These are phyloP conservation scores for Cyclospora cayetanensis DNA, from an alignment of 169 alveolate species.

Conservation along the genomic window DNA sequence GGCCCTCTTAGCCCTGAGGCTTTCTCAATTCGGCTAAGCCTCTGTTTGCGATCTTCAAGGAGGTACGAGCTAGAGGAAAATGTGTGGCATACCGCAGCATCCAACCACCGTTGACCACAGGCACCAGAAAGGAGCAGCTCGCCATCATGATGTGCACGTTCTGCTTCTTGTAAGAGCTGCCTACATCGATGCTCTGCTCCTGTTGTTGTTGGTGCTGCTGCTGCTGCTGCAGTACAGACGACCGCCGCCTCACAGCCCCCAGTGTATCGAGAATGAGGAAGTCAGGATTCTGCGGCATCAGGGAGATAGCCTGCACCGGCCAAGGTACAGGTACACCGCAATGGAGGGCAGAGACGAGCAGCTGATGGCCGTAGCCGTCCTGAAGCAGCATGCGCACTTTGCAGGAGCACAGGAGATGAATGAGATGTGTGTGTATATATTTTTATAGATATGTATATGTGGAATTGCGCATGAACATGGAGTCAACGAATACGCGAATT, in stretches of 20 bases:
- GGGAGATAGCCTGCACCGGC: neutral
- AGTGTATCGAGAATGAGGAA: neutral
- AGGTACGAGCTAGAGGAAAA: neutral
- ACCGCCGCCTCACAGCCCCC: neutral
- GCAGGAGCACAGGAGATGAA: neutral
- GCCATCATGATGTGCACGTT: constrained; percentile 35
- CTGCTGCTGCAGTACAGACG: neutral
- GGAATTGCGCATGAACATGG: no score
- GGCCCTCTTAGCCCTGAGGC: no score
- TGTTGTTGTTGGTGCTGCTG: constrained; percentile 38
- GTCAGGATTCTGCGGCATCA: neutral
- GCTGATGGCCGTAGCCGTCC: constrained; percentile 57
- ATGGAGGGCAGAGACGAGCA: constrained; percentile 28
- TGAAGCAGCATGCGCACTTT: no score
- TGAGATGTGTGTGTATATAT: no score
- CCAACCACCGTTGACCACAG: constrained; percentile 56
- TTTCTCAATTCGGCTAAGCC: no score
- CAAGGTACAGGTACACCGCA: constrained; percentile 33
- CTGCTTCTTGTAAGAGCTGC: constrained; percentile 29
- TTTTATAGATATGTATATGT: no score
- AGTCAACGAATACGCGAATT: no score
- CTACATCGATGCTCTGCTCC: constrained; percentile 38
- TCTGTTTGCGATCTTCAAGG: neutral
- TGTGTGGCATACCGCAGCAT: neutral
- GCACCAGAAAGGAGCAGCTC: constrained; percentile 26